These are phyloP conservation scores for Globisporangium cystogenes DNA, from an alignment of 352 stramenopile genomes.

Conservation along the genomic window DNA sequence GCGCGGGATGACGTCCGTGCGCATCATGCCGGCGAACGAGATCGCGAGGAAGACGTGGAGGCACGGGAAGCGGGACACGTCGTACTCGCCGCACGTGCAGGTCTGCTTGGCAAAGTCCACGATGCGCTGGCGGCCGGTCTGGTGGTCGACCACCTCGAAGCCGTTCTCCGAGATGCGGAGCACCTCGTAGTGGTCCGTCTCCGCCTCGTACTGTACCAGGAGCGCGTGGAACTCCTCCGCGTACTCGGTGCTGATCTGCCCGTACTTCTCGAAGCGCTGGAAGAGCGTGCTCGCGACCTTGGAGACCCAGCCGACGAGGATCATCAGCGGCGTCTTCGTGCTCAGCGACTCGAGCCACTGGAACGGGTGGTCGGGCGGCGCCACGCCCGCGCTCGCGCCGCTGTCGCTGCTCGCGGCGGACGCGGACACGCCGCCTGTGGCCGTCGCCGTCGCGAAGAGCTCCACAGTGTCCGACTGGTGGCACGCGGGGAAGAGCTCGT, in stretches of 20 bases:
- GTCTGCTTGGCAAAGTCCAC: constrained; percentile 73
- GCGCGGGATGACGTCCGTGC: constrained; percentile 64
- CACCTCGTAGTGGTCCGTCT: constrained; percentile 54
- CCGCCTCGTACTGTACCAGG: constrained; percentile 54
- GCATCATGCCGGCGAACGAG: constrained; percentile 52
- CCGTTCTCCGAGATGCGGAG: constrained; percentile 61
- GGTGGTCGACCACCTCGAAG: constrained; percentile 73
- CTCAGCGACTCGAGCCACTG: constrained; percentile 66
- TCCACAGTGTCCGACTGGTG: constrained; percentile 57
- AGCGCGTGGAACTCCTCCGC: constrained; percentile 66
- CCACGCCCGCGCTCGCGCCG: constrained; percentile 8
- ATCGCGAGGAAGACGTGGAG: constrained; percentile 75
- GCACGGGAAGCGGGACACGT: constrained; percentile 66
- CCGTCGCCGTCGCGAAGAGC: constrained; percentile 27
- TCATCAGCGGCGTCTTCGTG: constrained; percentile 67
- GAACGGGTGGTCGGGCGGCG: constrained; percentile 26
- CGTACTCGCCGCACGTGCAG: constrained; percentile 75
- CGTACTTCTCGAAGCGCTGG: constrained; percentile 69
- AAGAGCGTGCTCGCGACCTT: constrained; percentile 69
- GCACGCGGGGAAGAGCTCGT: constrained; percentile 44
- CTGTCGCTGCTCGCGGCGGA: neutral
- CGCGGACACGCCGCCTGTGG: neutral
- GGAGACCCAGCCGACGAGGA: constrained; percentile 77
- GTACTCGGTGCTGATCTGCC: constrained; percentile 69
- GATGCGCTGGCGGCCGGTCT: constrained; percentile 54